Evolutionary conservation across 768 basidiomycete genomes (phyloP).

Genomic region (Psilocybe cubensis): DNA sequence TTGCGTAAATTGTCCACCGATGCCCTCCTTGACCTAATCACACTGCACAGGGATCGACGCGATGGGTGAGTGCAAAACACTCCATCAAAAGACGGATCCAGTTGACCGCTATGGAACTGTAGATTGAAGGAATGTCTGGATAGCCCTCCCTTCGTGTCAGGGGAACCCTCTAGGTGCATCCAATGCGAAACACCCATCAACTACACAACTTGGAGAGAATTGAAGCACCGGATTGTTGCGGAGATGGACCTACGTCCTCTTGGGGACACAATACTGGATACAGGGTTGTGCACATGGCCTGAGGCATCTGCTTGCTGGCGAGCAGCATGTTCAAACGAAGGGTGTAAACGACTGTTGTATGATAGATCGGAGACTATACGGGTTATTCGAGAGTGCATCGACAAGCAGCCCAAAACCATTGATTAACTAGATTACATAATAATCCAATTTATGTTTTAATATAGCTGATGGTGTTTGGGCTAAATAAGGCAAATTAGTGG

Average conservation of each 20-base stretch:
- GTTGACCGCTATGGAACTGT: background rate
- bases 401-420: conserved; percentile 42
- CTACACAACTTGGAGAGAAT: conserved; percentile 67
- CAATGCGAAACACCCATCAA: conserved; percentile 52
- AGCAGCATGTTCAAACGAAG: conserved; percentile 49
- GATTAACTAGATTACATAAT: conserved; percentile 19
- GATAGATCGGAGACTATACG: conserved; percentile 57
- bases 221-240: conserved; percentile 56
- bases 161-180: conserved; percentile 49
- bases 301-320: conserved; percentile 67
- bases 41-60: conserved; percentile 56
- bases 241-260: conserved; percentile 64
- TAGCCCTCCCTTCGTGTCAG: conserved; percentile 60
- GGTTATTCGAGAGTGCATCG: conserved; percentile 56
- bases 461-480: background rate
- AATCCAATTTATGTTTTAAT: background rate
- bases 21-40: conserved; percentile 57
- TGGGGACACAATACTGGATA: conserved; percentile 57
- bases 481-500: conserved; percentile 17
- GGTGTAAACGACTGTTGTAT: conserved; percentile 55
- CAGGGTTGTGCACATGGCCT: conserved; percentile 55
- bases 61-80: conserved; percentile 36
- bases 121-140: conserved; percentile 51
- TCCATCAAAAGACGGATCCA: background rate
- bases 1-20: conserved; percentile 51